Percentiles rank a stretch among this genome's conserved stretches.
Conservation (phyloP, 2,329 filamentous ascomycete genomes). For the Trichoderma hamatum region DNA sequence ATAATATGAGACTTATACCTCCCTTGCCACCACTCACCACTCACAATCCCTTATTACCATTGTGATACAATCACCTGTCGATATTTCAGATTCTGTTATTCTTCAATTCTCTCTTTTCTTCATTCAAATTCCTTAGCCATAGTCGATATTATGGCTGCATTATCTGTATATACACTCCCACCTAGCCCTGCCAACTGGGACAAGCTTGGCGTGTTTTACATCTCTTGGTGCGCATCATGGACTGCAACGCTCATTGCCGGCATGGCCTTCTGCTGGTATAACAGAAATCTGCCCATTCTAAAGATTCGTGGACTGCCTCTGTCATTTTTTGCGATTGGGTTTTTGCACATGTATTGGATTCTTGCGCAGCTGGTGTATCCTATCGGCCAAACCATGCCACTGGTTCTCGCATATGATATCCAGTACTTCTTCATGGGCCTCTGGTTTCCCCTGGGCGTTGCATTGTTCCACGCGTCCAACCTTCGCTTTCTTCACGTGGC, state of each 20-base stretch:
- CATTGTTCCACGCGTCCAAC: slow-evolving; percentile 61
- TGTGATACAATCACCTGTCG: not conserved
- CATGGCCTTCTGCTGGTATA: slow-evolving; percentile 40
- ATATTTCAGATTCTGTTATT: not conserved
- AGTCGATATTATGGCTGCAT: slow-evolving; percentile 12
- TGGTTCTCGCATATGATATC: slow-evolving; percentile 48
- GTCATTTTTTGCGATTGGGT: slow-evolving; percentile 42
- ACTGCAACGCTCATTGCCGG: slow-evolving; percentile 39
- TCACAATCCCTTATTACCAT: too few relatives aligned
- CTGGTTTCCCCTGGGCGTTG: slow-evolving; percentile 60
- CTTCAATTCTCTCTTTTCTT: not conserved
- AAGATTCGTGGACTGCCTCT: slow-evolving; percentile 45
- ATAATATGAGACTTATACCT: not conserved
- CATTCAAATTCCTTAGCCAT: not conserved
- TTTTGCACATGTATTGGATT: slow-evolving; percentile 46
- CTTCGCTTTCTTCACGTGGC: slow-evolving; percentile 55
- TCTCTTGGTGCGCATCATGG: slow-evolving; percentile 36
- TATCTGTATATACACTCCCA: slow-evolving; percentile 39
- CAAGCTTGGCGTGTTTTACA: slow-evolving; percentile 37
- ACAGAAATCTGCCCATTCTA: slow-evolving; percentile 42
- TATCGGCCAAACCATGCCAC: slow-evolving; percentile 46
- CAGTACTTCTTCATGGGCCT: slow-evolving; percentile 64
- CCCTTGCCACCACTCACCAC: not conserved
- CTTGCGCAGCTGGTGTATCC: slow-evolving; percentile 48
- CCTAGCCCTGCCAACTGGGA: slow-evolving; percentile 35